Conservation (phyloP, 495 filamentous ascomycete genomes). For the Penicillium turbatum region DNA sequence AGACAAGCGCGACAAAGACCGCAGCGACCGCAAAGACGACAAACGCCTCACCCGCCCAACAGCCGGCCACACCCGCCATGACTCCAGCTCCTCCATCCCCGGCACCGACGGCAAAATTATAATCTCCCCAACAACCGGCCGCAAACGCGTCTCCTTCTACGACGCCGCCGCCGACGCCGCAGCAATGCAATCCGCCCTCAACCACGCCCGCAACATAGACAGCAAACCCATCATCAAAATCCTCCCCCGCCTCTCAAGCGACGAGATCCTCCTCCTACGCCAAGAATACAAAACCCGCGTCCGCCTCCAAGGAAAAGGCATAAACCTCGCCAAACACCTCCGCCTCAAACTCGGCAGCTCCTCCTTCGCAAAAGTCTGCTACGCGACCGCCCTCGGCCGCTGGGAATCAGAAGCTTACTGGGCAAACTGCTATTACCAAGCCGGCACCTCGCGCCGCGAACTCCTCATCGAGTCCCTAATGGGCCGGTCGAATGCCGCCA, state of each 20-base stretch:
- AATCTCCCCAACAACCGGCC: conserved; percentile 28
- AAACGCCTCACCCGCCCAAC: conserved; percentile 29
- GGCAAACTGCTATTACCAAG: conserved; percentile 98
- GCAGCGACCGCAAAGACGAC: conserved; percentile 28
- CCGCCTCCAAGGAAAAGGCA: conserved; percentile 74
- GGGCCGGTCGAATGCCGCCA: conserved; percentile 81
- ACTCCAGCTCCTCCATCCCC: conserved; percentile 21
- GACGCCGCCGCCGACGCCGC: conserved; percentile 75
- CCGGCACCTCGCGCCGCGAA: conserved; percentile 75
- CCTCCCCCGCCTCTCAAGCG: conserved; percentile 75
- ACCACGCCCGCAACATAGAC: conserved; percentile 60
- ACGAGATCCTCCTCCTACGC: conserved; percentile 79
- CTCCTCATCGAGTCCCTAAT: conserved; percentile 90
- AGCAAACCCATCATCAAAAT: conserved; percentile 73
- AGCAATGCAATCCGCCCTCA: conserved; percentile 70
- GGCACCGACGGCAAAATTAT: conserved; percentile 25
- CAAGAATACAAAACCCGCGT: conserved; percentile 86
- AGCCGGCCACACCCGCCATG: conserved; percentile 24
- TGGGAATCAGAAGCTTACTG: conserved; percentile 97
- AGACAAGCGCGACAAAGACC: conserved; percentile 20
- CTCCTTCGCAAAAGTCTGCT: conserved; percentile 79
- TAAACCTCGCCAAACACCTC: conserved; percentile 96
- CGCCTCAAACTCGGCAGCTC: conserved; percentile 69
- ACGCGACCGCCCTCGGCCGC: conserved; percentile 81
- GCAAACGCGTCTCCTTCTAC: conserved; percentile 59